A percentile compares a stretch with the other conserved stretches of the same genome.
Conservation (phyloP, 345 rosid species). For the Dipteronia dyeriana region DNA sequence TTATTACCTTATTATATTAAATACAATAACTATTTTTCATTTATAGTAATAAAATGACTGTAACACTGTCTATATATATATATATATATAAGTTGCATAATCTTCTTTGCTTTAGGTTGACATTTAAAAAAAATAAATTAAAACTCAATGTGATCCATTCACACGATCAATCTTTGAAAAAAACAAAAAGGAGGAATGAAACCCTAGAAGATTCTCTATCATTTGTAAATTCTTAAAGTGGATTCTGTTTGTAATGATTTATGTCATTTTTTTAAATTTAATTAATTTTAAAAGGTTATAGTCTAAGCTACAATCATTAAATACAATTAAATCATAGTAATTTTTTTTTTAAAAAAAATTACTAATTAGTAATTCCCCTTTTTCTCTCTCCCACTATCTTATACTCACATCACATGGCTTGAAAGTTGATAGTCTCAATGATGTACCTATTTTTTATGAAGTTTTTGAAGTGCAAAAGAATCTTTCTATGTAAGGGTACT, state of each 20-base stretch:
- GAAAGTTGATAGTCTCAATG: not conserved
- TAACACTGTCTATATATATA: too few species aligned
- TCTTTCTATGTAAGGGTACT: not conserved
- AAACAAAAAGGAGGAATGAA: not conserved
- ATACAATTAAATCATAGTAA: not conserved
- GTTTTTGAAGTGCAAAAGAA: not conserved
- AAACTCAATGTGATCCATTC: not conserved
- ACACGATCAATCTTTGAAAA: not conserved
- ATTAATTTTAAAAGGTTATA: not conserved
- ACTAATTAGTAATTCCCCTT: not conserved
- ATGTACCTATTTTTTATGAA: not conserved
- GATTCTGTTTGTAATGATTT: constrained; percentile 16
- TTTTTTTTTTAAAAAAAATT: not conserved
- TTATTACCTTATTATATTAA: too few species aligned
- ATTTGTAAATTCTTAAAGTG: constrained; percentile 13
- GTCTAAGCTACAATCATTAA: constrained; percentile 18
- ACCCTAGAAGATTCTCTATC: constrained; percentile 9
- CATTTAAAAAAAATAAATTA: not conserved
- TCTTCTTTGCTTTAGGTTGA: not conserved
- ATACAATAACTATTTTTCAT: too few species aligned
- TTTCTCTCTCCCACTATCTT: not conserved
- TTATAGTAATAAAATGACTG: too few species aligned
- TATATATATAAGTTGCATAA: too few species aligned
- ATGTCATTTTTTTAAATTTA: not conserved
- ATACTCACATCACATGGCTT: constrained; percentile 9